These are phyloP conservation scores for Zhuliangozyma blackwelliae DNA, from an alignment of 1,139 yeast species.

Conservation along the genomic window DNA sequence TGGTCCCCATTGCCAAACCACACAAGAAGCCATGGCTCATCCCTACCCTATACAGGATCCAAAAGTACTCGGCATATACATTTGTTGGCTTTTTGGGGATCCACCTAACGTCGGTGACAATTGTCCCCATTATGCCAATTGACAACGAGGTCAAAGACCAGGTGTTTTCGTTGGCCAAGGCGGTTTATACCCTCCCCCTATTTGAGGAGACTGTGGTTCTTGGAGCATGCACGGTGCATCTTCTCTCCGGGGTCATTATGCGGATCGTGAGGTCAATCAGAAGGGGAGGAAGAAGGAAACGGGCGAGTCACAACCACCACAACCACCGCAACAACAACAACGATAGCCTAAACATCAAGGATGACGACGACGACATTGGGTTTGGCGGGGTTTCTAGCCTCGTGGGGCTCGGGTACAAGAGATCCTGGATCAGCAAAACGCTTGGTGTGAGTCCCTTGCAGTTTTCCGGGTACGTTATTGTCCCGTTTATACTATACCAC, in stretches of 20 bases:
- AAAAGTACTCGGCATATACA: slow-evolving; percentile 60
- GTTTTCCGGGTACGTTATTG: slow-evolving; percentile 55
- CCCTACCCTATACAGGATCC: slow-evolving; percentile 23
- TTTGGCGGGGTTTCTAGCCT: slow-evolving; percentile 55
- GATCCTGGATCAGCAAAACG: slow-evolving; percentile 38
- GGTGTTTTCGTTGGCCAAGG: slow-evolving; percentile 56
- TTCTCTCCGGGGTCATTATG: slow-evolving; percentile 50
- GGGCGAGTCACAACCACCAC: neutral
- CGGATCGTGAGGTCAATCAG: slow-evolving; percentile 28
- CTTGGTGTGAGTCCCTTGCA: slow-evolving; percentile 46
- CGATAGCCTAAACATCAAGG: slow-evolving; percentile 6
- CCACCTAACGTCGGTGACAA: slow-evolving; percentile 54
- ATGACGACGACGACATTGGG: slow-evolving; percentile 43
- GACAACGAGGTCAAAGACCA: slow-evolving; percentile 44
- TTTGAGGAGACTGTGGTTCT: slow-evolving; percentile 47
- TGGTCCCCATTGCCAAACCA: too few species aligned
- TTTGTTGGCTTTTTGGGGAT: slow-evolving; percentile 55
- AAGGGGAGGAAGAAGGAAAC: slow-evolving; percentile 10
- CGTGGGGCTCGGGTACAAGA: slow-evolving; percentile 51
- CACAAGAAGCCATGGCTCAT: slow-evolving; percentile 10
- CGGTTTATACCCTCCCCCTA: slow-evolving; percentile 47
- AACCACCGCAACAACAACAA: slow-evolving; percentile 2
- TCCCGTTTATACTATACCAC: slow-evolving; percentile 48
- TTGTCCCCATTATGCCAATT: slow-evolving; percentile 49
- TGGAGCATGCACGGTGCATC: slow-evolving; percentile 48